A percentile compares a stretch with the other conserved stretches of the same genome.
These are phyloP conservation scores for Backusella parvicylindrica DNA, from an alignment of 192 early-diverging fungal genomes.

Conservation along the genomic window DNA sequence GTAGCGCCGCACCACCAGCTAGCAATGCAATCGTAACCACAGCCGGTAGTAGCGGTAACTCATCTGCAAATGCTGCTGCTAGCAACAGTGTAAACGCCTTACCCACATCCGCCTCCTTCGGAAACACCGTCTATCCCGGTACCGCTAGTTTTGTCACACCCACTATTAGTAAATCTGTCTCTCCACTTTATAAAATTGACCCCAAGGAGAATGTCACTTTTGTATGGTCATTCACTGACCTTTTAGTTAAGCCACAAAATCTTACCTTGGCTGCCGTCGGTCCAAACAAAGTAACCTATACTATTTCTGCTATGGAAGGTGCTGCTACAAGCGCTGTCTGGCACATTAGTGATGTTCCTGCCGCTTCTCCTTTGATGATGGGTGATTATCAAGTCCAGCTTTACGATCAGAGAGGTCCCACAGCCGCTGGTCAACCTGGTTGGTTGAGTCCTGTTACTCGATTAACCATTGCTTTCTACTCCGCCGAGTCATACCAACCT, in stretches of 20 bases:
- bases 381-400: conserved; percentile 33
- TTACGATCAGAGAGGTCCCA: conserved; percentile 34
- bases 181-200: conserved; percentile 27
- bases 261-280: conserved; percentile 29
- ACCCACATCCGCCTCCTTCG: conserved; percentile 28
- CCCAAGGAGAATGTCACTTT: conserved; percentile 34
- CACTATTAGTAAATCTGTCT: conserved; percentile 26
- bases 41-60: background rate
- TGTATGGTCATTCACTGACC: conserved; percentile 32
- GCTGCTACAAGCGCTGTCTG: conserved; percentile 29
- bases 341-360: conserved; percentile 21
- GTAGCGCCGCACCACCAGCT: background rate
- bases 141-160: conserved; percentile 21
- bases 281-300: conserved; percentile 20
- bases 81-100: conserved; percentile 15
- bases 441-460: conserved; percentile 24
- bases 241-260: conserved; percentile 27
- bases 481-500: conserved; percentile 25
- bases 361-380: conserved; percentile 29
- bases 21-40: background rate
- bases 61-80: background rate
- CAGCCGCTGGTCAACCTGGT: conserved; percentile 18
- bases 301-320: conserved; percentile 23
- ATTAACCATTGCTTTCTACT: conserved; percentile 34
- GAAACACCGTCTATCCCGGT: conserved; percentile 22